These are phyloP conservation scores for Aspergillus sp. DNA, from an alignment of 2,329 filamentous ascomycete genomes.

Conservation along the genomic window DNA sequence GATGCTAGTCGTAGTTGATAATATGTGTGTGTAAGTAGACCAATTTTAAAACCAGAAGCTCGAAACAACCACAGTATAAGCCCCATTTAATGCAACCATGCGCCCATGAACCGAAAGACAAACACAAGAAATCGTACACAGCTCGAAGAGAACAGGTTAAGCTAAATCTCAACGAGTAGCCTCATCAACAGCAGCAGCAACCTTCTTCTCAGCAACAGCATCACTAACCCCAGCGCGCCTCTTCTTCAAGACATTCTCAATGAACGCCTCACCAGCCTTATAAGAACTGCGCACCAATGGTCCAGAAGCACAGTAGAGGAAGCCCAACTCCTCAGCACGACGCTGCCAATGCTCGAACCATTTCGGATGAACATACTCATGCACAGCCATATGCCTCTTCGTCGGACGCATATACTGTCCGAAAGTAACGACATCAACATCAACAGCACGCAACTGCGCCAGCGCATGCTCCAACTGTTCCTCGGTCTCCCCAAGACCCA, in stretches of 20 bases:
- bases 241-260: slow-evolving; percentile 96
- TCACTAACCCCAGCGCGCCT: slow-evolving; percentile 44
- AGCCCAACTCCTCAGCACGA: slow-evolving; percentile 89
- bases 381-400: slow-evolving; percentile 95
- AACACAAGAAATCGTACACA: slow-evolving; percentile 5
- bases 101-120: slow-evolving; percentile 15
- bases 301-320: slow-evolving; percentile 93
- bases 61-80: background rate
- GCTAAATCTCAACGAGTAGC: slow-evolving; percentile 27
- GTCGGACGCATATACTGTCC: slow-evolving; percentile 99
- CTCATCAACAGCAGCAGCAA: slow-evolving; percentile 28
- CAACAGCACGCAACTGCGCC: slow-evolving; percentile 72
- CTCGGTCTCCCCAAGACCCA: slow-evolving; percentile 90
- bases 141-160: background rate
- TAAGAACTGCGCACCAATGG: slow-evolving; percentile 93
- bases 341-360: slow-evolving; percentile 90
- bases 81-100: slow-evolving; percentile 13
- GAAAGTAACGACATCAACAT: slow-evolving; percentile 95
- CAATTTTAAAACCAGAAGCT: background rate
- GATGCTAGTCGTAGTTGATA: background rate
- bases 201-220: slow-evolving; percentile 30
- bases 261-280: slow-evolving; percentile 97
- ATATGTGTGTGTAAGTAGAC: background rate
- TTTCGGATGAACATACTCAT: slow-evolving; percentile 89
- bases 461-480: slow-evolving; percentile 79